Percentiles rank a stretch among this genome's conserved stretches.
phyloP scores from a whole-genome alignment of 129 eudicot species.

The Saussurea involucrata region DNA sequence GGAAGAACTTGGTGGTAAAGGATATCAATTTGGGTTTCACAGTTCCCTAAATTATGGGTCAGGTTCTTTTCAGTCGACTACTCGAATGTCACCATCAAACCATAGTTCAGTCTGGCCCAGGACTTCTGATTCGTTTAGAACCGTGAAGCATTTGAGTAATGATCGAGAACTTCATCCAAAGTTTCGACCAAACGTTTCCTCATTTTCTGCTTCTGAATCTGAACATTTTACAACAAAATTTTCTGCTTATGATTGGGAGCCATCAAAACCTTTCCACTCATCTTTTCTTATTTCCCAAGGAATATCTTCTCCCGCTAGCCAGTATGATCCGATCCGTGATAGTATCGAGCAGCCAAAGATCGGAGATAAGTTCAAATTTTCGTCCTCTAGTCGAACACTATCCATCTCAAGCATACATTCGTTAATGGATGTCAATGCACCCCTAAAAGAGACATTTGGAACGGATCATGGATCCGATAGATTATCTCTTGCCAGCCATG shows the following conservation, averaged over 20 bases:
- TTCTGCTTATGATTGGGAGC: constrained; percentile 62
- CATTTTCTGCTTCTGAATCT: constrained; percentile 39
- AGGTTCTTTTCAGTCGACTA: constrained; percentile 14
- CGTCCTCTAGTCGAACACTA: constrained; percentile 36
- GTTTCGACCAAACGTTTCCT: constrained; percentile 18
- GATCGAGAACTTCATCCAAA: constrained; percentile 32
- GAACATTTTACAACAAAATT: constrained; percentile 27
- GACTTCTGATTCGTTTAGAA: constrained; percentile 25
- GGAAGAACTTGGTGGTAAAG: constrained; percentile 31
- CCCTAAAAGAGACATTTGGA: constrained; percentile 18
- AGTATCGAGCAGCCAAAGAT: constrained; percentile 42
- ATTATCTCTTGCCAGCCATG: constrained; percentile 27
- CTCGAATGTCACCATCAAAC: constrained; percentile 9
- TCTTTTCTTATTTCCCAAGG: constrained; percentile 43
- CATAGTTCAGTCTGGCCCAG: constrained; percentile 28
- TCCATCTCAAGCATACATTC: constrained; percentile 28
- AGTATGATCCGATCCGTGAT: constrained; percentile 64
- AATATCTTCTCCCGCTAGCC: constrained; percentile 38
- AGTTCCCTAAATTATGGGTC: constrained; percentile 20
- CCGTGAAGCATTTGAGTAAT: constrained; percentile 22
- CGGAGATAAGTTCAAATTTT: constrained; percentile 28
- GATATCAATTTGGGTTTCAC: constrained; percentile 22
- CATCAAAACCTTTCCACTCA: constrained; percentile 73
- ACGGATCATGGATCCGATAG: constrained; percentile 23
- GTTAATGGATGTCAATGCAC: constrained; percentile 17